Conservation (phyloP, 352 stramenopile species). For the Phytophthora lateralis region DNA sequence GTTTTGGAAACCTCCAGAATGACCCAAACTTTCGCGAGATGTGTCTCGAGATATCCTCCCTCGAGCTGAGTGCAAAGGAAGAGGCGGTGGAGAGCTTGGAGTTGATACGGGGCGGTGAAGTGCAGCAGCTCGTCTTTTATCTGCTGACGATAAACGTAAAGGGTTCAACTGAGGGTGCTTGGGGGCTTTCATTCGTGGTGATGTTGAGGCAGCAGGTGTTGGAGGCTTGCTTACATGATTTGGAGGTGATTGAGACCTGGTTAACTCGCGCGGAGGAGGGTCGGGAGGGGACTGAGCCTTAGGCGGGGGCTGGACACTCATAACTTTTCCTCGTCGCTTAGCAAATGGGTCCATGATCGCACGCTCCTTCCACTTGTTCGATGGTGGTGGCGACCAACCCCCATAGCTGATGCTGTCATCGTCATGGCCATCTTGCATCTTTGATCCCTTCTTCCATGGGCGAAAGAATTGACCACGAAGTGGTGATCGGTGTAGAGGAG, state of each 20-base stretch:
- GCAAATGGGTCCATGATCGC: conserved; percentile 75
- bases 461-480: conserved; percentile 55
- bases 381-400: conserved; percentile 26
- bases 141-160: conserved; percentile 28
- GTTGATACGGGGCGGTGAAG: conserved; percentile 8
- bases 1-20: conserved; percentile 1
- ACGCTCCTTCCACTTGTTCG: conserved; percentile 80
- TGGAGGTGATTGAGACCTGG: conserved; percentile 5
- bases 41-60: conserved; percentile 10
- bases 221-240: not conserved
- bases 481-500: conserved; percentile 9
- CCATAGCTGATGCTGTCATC: conserved; percentile 24
- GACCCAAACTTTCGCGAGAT: conserved; percentile 13
- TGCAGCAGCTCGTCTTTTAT: conserved; percentile 20
- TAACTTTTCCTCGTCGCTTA: conserved; percentile 41
- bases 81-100: conserved; percentile 8
- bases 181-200: conserved; percentile 10
- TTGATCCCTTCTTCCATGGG: conserved; percentile 52
- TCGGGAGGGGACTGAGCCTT: conserved; percentile 6
- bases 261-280: not conserved
- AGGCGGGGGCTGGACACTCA: conserved; percentile 2
- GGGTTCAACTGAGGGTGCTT: conserved; percentile 21
- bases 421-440: conserved; percentile 2
- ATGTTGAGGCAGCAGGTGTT: conserved; percentile 12
- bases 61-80: conserved; percentile 8